Conservation (phyloP, 148 eudicot genomes). For the Rhododendron williamsianum region DNA sequence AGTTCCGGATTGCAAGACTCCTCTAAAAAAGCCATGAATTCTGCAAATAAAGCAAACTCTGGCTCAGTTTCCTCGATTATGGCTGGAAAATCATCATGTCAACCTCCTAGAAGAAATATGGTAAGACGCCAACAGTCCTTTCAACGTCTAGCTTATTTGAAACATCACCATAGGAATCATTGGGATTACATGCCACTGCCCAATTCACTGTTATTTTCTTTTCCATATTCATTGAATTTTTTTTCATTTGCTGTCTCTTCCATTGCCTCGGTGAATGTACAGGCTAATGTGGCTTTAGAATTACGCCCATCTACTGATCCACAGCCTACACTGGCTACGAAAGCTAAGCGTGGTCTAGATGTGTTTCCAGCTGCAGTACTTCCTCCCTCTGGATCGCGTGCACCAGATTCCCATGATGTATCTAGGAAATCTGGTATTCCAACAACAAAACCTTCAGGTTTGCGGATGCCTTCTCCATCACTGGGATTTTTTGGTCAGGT, state of each 20-base stretch:
- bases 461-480: constrained; percentile 97
- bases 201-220: neutral
- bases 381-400: constrained; percentile 18
- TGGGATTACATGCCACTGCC: neutral
- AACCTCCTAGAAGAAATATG: constrained; percentile 31
- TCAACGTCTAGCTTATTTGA: neutral
- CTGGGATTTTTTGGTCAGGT: constrained; percentile 84
- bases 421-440: constrained; percentile 23
- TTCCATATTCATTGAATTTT: neutral
- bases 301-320: constrained; percentile 19
- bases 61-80: constrained; percentile 22
- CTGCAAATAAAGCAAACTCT: constrained; percentile 32
- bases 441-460: constrained; percentile 65
- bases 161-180: neutral
- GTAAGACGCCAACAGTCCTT: constrained; percentile 30
- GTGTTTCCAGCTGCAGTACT: constrained; percentile 22
- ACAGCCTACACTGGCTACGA: constrained; percentile 18
- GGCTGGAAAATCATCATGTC: constrained; percentile 29
- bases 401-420: constrained; percentile 24
- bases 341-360: constrained; percentile 25
- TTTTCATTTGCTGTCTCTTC: neutral
- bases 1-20: constrained; percentile 26
- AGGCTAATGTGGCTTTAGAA: constrained; percentile 29
- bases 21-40: constrained; percentile 21
- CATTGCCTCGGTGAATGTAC: constrained; percentile 7